Evolutionary conservation across 345 rosid species (phyloP).

Genomic region (Aquilaria malaccensis): DNA sequence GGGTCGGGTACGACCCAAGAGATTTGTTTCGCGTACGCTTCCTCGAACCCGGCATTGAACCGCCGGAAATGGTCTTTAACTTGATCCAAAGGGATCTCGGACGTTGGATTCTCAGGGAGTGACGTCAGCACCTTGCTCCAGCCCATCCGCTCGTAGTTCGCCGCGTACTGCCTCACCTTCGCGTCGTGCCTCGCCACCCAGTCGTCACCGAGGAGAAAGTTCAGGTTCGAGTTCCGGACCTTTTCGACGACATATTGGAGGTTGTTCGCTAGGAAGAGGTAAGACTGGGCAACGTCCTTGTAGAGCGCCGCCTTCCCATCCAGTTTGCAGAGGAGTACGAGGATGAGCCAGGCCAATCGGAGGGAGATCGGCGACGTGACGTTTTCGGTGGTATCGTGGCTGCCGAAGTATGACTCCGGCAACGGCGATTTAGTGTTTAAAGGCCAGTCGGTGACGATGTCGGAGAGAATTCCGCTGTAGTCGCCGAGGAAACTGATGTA

Average conservation of each 20-base stretch:
- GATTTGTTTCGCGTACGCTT: constrained; percentile 56
- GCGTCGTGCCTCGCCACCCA: constrained; percentile 51
- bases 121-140: constrained; percentile 59
- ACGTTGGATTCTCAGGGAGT: constrained; percentile 34
- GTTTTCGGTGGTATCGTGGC: constrained; percentile 26
- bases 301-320: constrained; percentile 58
- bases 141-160: constrained; percentile 54
- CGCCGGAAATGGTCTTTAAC: constrained; percentile 42
- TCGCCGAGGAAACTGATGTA: constrained; percentile 56
- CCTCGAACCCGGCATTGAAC: constrained; percentile 67
- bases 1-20: constrained; percentile 52
- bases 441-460: constrained; percentile 52
- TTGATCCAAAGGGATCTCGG: constrained; percentile 29
- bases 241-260: constrained; percentile 51
- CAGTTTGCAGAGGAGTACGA: constrained; percentile 71
- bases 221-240: constrained; percentile 41
- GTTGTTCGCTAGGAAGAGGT: constrained; percentile 84
- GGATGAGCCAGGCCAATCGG: constrained; percentile 65
- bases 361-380: constrained; percentile 25
- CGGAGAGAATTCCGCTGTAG: constrained; percentile 41
- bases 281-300: constrained; percentile 62
- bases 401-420: constrained; percentile 47
- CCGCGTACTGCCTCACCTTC: constrained; percentile 49
- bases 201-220: constrained; percentile 55
- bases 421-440: constrained; percentile 17